Conservation (phyloP, 208 protist genomes). For the Leishmania lainsoni region DNA sequence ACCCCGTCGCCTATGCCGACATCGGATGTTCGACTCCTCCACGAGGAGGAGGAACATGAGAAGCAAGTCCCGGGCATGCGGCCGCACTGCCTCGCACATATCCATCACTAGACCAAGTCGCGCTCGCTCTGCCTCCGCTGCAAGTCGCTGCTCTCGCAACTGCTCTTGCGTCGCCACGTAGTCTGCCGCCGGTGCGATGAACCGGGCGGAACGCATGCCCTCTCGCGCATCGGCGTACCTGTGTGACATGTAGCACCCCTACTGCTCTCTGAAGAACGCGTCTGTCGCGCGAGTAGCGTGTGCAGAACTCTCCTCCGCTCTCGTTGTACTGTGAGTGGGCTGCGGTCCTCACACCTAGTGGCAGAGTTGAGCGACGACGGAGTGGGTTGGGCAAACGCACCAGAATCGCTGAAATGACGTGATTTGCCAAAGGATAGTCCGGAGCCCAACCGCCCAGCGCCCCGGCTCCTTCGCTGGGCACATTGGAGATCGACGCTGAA, state of each 20-base stretch:
- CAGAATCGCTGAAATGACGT: neutral
- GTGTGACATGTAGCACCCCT: neutral
- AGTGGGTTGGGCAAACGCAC: neutral
- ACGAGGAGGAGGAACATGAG: slow-evolving; percentile 44
- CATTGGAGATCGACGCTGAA: neutral
- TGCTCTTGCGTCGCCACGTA: slow-evolving; percentile 21
- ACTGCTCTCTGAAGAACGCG: neutral
- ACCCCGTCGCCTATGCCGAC: neutral
- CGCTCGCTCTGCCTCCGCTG: slow-evolving; percentile 27
- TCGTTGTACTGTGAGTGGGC: slow-evolving; percentile 9
- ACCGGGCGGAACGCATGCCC: neutral
- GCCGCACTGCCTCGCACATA: slow-evolving; percentile 50
- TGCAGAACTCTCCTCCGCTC: slow-evolving; percentile 15
- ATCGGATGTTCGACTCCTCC: slow-evolving; percentile 31
- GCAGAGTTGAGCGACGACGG: neutral
- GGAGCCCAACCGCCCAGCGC: neutral
- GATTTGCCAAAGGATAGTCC: neutral
- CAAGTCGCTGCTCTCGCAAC: slow-evolving; percentile 16
- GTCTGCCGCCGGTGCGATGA: neutral
- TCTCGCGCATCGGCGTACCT: neutral
- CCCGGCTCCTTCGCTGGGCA: neutral
- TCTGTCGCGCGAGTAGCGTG: slow-evolving; percentile 23
- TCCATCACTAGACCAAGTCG: slow-evolving; percentile 38
- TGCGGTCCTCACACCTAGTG: neutral
- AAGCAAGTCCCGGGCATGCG: slow-evolving; percentile 55